Evolutionary conservation across 148 eudicot species (phyloP), one percentile per base, ranked within the genome.

Genomic region (Fagopyrum homotropicum): DNA sequence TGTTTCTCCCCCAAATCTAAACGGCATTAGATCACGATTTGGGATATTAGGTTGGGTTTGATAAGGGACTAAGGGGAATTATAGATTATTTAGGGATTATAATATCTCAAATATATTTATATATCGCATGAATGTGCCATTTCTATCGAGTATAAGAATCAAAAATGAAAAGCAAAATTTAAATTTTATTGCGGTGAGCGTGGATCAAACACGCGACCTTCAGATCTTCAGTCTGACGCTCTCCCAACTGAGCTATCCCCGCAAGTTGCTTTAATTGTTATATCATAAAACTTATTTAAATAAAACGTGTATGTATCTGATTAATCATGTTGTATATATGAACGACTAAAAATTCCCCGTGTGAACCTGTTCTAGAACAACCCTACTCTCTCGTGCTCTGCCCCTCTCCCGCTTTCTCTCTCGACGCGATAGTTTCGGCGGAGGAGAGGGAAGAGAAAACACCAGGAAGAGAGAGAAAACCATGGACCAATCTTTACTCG

Each of bases 131-230:
- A 22, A 22, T 22, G 26, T 22, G 26, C 26, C 26, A 22, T 22
- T 22, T 22, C 26, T 22, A 22, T 22, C 0, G 0, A 22, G 26
- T 22, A 22, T 22, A 22, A 22, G 26, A 22, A 22, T 22, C 0
- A 22, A 22, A 22, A 22, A 22, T 22, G 26, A 22, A 22, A 22
- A 22, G 26, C 26, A 22, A 22, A 22, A 22, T 22, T 22, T 0
- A 0, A 22, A 22, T 22, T 22, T 22, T 0, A 22, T 22, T 22
- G 26, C 93, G 90, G 96, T 90, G 93, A 90, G 81, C 95, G 91
- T 90, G 93, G 98, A 92, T 92, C 98, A 89, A 92, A 92, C 93
- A 90, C 89, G 91, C 80, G 95, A 90, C 95, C 85, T 83, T 83
- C 86, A 81, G 83, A 83, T 83, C 86, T 82, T 81, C 84, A 75